phyloP scores from a whole-genome alignment of 345 rosid species.

The Boechera retrofracta region DNA sequence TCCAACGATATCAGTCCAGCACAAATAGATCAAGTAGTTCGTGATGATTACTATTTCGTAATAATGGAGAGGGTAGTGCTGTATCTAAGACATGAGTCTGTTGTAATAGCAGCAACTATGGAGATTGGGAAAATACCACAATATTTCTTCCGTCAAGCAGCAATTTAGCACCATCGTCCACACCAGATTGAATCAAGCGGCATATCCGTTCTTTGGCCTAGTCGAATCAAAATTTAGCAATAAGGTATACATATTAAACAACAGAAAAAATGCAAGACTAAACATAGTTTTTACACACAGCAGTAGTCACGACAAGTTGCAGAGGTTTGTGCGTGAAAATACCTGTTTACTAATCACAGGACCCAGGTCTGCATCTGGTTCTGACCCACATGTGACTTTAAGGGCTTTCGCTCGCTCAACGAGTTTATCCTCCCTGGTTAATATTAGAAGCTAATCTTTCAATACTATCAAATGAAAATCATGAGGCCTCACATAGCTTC shows the following conservation, averaged over 20 bases:
- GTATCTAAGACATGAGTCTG: background rate
- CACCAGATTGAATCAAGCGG: conserved; percentile 81
- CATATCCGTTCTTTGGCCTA: conserved; percentile 95
- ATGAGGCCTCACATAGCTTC: conserved; percentile 6
- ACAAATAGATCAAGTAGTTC: background rate
- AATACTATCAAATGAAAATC: background rate
- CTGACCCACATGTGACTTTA: conserved; percentile 87
- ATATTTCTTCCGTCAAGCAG: conserved; percentile 90
- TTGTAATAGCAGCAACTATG: conserved; percentile 14
- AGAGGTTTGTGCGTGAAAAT: background rate
- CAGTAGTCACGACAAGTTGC: background rate
- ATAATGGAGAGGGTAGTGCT: background rate
- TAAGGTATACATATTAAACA: background rate
- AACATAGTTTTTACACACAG: background rate
- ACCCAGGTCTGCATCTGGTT: conserved; percentile 90
- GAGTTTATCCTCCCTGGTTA: conserved; percentile 72
- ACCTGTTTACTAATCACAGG: conserved; percentile 97
- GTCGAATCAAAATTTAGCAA: conserved; percentile 39
- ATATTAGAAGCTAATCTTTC: conserved; percentile 12
- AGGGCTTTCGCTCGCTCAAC: conserved; percentile 77
- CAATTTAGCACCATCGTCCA: conserved; percentile 78
- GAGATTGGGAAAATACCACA: conserved; percentile 54
- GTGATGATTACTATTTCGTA: conserved; percentile 11
- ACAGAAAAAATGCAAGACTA: conserved; percentile 1
- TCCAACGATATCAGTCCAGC: background rate